Evolutionary conservation across 441 rosid genomes (phyloP).

Genomic region (Adansonia rubrostipa): DNA sequence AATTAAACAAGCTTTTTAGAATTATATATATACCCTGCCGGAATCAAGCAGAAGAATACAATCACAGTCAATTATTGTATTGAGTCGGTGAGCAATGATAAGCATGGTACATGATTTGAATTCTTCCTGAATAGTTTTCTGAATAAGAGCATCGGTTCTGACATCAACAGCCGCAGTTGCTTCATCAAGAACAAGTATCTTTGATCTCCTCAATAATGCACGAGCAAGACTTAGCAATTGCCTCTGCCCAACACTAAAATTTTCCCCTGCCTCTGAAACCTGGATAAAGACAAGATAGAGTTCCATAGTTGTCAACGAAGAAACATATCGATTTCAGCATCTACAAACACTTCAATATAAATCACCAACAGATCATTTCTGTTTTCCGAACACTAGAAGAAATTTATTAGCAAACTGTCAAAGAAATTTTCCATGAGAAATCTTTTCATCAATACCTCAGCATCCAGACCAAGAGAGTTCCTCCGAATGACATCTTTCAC

Average conservation of each 20-base stretch:
- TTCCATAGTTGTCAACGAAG: neutral
- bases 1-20: neutral
- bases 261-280: constrained; percentile 93
- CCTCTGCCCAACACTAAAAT: constrained; percentile 95
- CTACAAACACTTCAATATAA: neutral
- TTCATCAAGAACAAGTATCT: constrained; percentile 97
- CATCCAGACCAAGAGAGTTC: constrained; percentile 79
- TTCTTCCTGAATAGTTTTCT: constrained; percentile 91
- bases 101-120: constrained; percentile 94
- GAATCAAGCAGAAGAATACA: constrained; percentile 81
- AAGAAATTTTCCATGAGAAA: neutral
- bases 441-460: constrained; percentile 55
- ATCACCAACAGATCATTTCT: neutral
- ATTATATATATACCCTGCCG: constrained; percentile 61
- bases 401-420: constrained; percentile 10
- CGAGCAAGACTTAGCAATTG: constrained; percentile 93
- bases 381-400: constrained; percentile 5
- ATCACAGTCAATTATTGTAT: constrained; percentile 90
- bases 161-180: constrained; percentile 99
- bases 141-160: constrained; percentile 91
- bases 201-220: constrained; percentile 87
- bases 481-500: constrained; percentile 79
- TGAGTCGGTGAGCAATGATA: constrained; percentile 88
- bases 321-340: neutral
- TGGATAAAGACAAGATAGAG: constrained; percentile 30